Conservation (phyloP, 2,329 filamentous ascomycete species). For the Fusarium circinatum region DNA sequence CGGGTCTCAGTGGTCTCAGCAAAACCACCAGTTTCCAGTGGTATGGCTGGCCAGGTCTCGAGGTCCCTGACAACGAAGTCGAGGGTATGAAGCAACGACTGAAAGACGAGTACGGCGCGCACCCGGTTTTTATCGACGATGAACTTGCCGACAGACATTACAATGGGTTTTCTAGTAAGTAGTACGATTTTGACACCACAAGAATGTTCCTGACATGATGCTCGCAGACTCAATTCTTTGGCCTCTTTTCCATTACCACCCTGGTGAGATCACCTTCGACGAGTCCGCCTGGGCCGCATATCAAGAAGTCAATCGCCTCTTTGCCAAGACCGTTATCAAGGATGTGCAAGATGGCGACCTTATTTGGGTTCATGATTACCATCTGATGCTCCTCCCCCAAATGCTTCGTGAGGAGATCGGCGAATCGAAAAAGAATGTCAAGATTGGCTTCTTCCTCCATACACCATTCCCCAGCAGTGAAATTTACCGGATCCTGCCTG, state of each 20-base stretch:
- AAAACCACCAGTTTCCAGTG: conserved; percentile 96
- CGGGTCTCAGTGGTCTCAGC: conserved; percentile 87
- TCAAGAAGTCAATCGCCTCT: conserved; percentile 90
- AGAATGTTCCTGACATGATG: conserved; percentile 6
- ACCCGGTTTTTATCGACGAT: conserved; percentile 93
- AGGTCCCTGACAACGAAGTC: conserved; percentile 87
- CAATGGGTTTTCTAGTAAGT: conserved; percentile 95
- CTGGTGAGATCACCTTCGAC: conserved; percentile 97
- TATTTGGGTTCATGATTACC: conserved; percentile 99
- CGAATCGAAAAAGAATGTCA: conserved; percentile 85
- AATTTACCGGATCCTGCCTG: conserved; percentile 94
- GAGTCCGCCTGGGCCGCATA: conserved; percentile 95
- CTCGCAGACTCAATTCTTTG: conserved; percentile 89
- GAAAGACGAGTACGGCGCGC: conserved; percentile 87
- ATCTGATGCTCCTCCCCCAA: conserved; percentile 94
- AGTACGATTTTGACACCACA: neutral
- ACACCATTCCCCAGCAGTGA: conserved; percentile 97
- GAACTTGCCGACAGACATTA: conserved; percentile 95
- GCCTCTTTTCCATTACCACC: conserved; percentile 99
- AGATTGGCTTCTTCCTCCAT: conserved; percentile 98
- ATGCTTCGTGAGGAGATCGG: conserved; percentile 94
- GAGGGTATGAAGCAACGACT: conserved; percentile 78
- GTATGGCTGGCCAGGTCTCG: conserved; percentile 97
- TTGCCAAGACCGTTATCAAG: conserved; percentile 86
- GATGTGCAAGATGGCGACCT: conserved; percentile 93